Evolutionary conservation across 2,329 filamentous ascomycete genomes (phyloP), one percentile per base, ranked within the genome.

Genomic region (Fusarium citri): DNA sequence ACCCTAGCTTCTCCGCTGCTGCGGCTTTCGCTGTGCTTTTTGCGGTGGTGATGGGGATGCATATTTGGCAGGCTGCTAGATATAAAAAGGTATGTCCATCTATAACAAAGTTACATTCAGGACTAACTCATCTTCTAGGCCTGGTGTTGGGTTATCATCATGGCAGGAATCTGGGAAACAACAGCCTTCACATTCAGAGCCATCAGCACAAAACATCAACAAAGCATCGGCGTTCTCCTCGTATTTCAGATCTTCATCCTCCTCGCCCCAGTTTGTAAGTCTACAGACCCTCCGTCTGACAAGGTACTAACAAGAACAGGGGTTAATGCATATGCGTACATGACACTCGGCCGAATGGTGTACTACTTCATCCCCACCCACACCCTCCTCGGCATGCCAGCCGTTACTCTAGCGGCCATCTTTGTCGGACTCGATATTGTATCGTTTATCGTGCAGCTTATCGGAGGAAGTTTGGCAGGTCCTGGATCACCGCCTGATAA

Each of bases 261-360:
- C 0, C 53, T 73, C 0, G 70, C 72, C 0, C 72, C 72, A 14
- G 62, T 74, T 3, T 75, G 72, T 74, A 69, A 12, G 68, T 63
- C 25, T 14, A 6, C 6, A 2, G 25, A 4, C 12, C 2, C 7
- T 5, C 12, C 0, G 0, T 2, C 1, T 6, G 1, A 4, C 12
- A 16, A 26, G 31, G 11, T 2, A 25, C 59, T 74, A 28, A 74
- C 53, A 23, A 30, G 1, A 3, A 3, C 31, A 80, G 79, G 78
- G 79, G 76, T 85, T n/a, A 85, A 84, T 61, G 82, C 82, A 4
- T 85, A 82, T 63, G 78, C 79, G 26, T 84, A 84, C 73, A 83
- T 85, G 80, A 76, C 81, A 6, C 76, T 85, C 16, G 83, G 78
- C 5, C 78, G 82, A 4, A 83, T 85, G 80, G 78, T 84, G 25